Conservation (phyloP, 139 green algal genomes). For the Gonium pectorale region DNA sequence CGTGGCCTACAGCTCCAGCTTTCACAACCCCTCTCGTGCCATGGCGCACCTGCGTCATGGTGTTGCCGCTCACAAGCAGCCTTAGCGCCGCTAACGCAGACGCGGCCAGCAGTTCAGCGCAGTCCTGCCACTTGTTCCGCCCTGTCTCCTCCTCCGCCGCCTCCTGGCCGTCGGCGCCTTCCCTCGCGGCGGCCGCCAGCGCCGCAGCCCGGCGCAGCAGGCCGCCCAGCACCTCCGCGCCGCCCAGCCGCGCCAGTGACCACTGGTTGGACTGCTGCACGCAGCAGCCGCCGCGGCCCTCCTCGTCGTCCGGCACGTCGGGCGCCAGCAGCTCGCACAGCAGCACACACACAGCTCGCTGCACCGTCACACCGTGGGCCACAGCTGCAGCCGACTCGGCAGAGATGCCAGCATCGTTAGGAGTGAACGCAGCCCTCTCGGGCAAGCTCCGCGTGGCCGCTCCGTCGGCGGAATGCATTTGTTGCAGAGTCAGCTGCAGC, state of each 20-base stretch:
- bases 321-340: neutral
- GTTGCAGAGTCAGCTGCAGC: too few species aligned
- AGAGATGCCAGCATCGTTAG: too few species aligned
- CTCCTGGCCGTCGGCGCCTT: neutral
- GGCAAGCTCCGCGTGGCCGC: too few species aligned
- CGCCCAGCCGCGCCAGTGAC: slow-evolving; percentile 22
- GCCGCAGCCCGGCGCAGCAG: neutral
- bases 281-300: neutral
- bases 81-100: slow-evolving; percentile 2
- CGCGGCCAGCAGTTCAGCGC: neutral
- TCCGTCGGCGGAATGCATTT: too few species aligned
- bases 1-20: too few species aligned
- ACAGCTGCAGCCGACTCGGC: too few species aligned
- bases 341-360: neutral
- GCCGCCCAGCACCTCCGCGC: slow-evolving; percentile 19
- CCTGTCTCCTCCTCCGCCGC: neutral
- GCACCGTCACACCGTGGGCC: too few species aligned
- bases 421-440: too few species aligned
- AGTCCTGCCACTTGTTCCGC: neutral
- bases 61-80: neutral
- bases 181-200: neutral
- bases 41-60: slow-evolving; percentile 18
- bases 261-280: slow-evolving; percentile 23
- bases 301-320: neutral
- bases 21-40: too few species aligned